Percentiles rank a stretch among this genome's conserved stretches.
Evolutionary conservation across 208 protist species (phyloP).

Genomic region (Crithidia sp.): DNA sequence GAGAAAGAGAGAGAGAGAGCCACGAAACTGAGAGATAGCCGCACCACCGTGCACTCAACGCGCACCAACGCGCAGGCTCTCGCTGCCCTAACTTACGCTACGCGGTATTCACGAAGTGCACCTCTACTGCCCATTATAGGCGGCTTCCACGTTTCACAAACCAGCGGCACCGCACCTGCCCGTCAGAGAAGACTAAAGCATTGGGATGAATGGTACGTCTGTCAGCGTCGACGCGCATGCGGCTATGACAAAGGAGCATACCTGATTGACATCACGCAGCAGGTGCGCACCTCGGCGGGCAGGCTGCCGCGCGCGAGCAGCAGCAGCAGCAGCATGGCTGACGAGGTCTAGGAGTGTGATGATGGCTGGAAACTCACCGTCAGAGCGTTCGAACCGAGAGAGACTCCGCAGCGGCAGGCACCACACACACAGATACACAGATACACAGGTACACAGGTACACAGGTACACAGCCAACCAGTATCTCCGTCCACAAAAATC

Average conservation of each 20-base stretch:
- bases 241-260: slow-evolving; percentile 42
- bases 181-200: slow-evolving; percentile 1
- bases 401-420: slow-evolving; percentile 5
- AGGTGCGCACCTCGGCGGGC: not conserved
- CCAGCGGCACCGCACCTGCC: not conserved
- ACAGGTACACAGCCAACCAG: too few relatives aligned
- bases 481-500: slow-evolving; percentile 35
- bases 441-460: not conserved
- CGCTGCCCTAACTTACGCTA: slow-evolving; percentile 22
- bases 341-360: slow-evolving; percentile 13
- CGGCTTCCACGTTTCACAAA: not conserved
- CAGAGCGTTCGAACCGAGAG: slow-evolving; percentile 7
- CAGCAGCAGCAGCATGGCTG: not conserved
- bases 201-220: not conserved
- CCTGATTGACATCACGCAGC: slow-evolving; percentile 32
- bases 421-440: not conserved
- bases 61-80: not conserved
- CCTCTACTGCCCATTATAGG: slow-evolving; percentile 21
- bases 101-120: slow-evolving; percentile 18
- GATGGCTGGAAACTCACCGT: slow-evolving; percentile 20
- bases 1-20: too few relatives aligned
- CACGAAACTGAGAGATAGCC: too few relatives aligned
- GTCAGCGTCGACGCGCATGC: not conserved
- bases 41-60: not conserved
- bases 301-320: not conserved